Percentiles rank a stretch among this genome's conserved stretches.
Evolutionary conservation across 164 flowering plant genomes (phyloP).

Genomic region (Nymphaea colorata): DNA sequence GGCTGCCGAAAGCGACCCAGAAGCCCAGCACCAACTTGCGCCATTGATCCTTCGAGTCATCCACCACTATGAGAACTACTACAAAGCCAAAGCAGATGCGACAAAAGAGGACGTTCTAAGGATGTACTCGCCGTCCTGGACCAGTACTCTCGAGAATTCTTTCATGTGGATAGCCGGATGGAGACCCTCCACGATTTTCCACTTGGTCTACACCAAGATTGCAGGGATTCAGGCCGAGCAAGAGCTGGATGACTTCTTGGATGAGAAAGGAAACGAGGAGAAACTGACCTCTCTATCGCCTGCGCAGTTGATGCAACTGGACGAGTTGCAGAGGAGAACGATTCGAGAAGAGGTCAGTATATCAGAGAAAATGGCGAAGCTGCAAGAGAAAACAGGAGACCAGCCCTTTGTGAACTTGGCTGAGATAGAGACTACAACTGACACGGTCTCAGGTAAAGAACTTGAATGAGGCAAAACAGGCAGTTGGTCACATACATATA

Average conservation of each 20-base stretch:
- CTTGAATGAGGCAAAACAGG: too few species aligned
- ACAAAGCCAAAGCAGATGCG: conserved; percentile 26
- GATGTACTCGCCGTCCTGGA: conserved; percentile 53
- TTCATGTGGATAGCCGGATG: conserved; percentile 84
- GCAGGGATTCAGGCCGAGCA: conserved; percentile 48
- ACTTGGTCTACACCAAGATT: conserved; percentile 47
- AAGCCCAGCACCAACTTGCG: not conserved
- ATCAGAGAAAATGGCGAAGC: conserved; percentile 41
- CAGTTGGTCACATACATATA: too few species aligned
- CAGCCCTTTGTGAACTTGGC: not conserved
- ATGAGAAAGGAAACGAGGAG: conserved; percentile 20
- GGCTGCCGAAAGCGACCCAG: not conserved
- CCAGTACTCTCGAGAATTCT: conserved; percentile 41
- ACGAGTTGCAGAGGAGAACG: conserved; percentile 33
- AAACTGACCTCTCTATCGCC: conserved; percentile 40
- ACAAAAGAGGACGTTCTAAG: conserved; percentile 25
- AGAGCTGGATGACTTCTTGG: conserved; percentile 20
- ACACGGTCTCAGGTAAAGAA: too few species aligned
- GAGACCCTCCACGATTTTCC: conserved; percentile 64
- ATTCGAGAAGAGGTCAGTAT: conserved; percentile 34
- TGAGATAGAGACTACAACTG: not conserved
- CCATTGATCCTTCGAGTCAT: conserved; percentile 15
- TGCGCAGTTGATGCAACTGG: conserved; percentile 26
- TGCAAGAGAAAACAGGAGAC: conserved; percentile 50
- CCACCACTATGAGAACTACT: conserved; percentile 47